Evolutionary conservation across 805 yeast species (phyloP), one percentile per base, ranked within the genome.

Genomic region (Cyberlindnera meyerae): DNA sequence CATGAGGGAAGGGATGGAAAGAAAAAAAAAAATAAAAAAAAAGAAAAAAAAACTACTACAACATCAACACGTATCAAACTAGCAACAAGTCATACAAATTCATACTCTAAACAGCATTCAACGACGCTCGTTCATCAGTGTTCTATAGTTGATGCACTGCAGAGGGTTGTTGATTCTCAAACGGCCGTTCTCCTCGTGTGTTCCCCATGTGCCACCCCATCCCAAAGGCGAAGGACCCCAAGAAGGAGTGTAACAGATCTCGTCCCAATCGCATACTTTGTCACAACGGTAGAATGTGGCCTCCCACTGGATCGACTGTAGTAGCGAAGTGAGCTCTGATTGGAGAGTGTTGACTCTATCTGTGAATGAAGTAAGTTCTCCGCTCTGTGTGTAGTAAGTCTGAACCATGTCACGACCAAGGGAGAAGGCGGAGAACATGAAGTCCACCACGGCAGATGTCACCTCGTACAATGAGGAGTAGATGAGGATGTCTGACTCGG

Each of bases 201-300:
- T 52, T 6, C 57, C 58, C 12, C 60, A 55, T 0, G 20, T n/a
- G 12, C 44, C 45, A 15, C 42, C 61, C 69, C 73, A 66, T 1
- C 73, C 71, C 17, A 73, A 29, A 4, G 79, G 79, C 1, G 70
- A 58, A 3, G 81, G 82, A 1, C 70, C 82, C 82, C 82, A 75
- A 0, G 79, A 69, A 2, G 82, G 82, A 12, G 74, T 66, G 37
- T 64, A 75, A 44, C 82, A 77, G 3, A 73, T 49, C 44, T 73
- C 77, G 45, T 72, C 68, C 56, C 58, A 54, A 0, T 46, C 58
- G 52, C 82, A 76, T 4, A 48, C 53, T 3, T 49, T 35, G 0
- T 62, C 46, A 51, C 81, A 75, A 29, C 58, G 44, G 38, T 66
- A 68, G 40, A 62, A 63, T 0, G 61, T 47, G 6, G 71, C 39